Percentiles rank a stretch among this genome's conserved stretches.
Conservation (phyloP, 148 eudicot species). For the Fallopia convolvulus region DNA sequence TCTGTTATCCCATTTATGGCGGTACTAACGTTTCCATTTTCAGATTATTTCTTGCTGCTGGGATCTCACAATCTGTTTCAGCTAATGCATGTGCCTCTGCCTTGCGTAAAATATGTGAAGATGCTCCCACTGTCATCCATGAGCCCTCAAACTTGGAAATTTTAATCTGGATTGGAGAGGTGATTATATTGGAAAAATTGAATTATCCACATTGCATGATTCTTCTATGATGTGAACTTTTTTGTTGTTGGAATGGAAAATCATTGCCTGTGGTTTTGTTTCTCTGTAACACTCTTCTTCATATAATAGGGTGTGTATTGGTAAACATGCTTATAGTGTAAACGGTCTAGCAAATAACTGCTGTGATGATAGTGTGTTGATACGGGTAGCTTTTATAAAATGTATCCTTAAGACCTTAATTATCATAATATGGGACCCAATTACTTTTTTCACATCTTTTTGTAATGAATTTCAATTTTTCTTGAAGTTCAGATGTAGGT, state of each 20-base stretch:
- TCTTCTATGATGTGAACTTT: background rate
- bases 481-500: slow-evolving; percentile 6
- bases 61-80: slow-evolving; percentile 64
- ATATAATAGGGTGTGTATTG: background rate
- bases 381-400: background rate
- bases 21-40: slow-evolving; percentile 25
- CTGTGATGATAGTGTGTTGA: background rate
- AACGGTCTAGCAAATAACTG: background rate
- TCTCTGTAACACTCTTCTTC: background rate
- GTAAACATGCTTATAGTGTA: background rate
- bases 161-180: slow-evolving; percentile 94
- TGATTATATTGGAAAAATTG: slow-evolving; percentile 17
- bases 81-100: slow-evolving; percentile 83
- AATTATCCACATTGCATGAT: background rate
- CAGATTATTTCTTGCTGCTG: slow-evolving; percentile 92
- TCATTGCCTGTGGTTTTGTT: background rate
- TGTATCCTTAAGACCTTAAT: background rate
- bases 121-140: slow-evolving; percentile 48
- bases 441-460: background rate
- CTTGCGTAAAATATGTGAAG: slow-evolving; percentile 91
- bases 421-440: background rate
- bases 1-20: background rate
- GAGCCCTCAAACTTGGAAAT: slow-evolving; percentile 78
- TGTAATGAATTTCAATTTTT: background rate
- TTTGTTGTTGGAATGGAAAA: background rate